Evolutionary conservation across 305 asterid species (phyloP), one percentile per base, ranked within the genome.

Genomic region (Fraxinus ornus): DNA sequence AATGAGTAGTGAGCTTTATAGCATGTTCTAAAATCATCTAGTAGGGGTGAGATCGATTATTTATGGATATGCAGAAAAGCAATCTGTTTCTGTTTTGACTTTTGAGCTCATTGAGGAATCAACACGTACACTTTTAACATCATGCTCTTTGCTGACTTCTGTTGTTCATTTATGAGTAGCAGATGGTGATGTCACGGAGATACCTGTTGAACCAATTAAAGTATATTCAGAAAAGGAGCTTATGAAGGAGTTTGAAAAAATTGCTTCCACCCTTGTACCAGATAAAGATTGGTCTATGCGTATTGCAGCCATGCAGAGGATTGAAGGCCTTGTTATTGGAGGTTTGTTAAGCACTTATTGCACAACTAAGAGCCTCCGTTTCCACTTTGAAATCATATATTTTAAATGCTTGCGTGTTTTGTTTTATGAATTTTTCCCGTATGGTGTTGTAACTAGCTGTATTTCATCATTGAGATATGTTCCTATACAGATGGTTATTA

Each of bases 271-370:
- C 87, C 97, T 96, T 88, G 92, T 93, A 80, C 99, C 99, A 41
- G 99, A 96, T 32, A 96, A 96, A 86, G 99, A 96, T 88, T 96
- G 99, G 99, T 94, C 98, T 83, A 41, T 93, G 60, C 98, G 99
- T 71, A 94, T 94, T 83, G 89, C 97, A 84, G 98, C 98, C 84
- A 91, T 96, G 98, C 99, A 96, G 89, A 92, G 97, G 90, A 84
- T 96, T 74, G 99, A 96, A 85, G 97, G 90, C 78, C 97, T 96
- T 89, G 95, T 93, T 79, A 84, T 93, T 88, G 99, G 99, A 93
- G 99, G 99, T 96, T 49, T 84, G 91, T 80, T 4, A 28, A 22
- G 47, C 41, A 0, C 75, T 30, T 22, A 13, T 28, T 68, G 39
- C 39, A 81, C 66, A 15, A 68, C 22, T 28, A 26, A 68, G 75